Evolutionary conservation across 208 protist species (phyloP).

Genomic region (Acanthamoeba sp.): DNA sequence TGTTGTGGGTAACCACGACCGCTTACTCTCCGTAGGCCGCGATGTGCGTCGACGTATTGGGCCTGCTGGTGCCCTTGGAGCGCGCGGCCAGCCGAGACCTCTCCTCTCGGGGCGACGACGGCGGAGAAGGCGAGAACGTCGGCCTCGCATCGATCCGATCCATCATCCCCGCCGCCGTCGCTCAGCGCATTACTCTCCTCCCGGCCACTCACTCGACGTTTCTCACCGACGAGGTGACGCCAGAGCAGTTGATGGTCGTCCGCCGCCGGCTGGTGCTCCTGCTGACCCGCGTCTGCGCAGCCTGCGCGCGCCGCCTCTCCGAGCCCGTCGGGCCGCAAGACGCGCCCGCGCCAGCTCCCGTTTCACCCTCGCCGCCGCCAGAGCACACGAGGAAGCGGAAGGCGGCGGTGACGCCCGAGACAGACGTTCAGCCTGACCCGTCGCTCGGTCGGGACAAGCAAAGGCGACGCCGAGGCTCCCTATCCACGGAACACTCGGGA

Average conservation of each 20-base stretch:
- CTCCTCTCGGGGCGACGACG: neutral
- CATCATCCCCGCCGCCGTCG: neutral
- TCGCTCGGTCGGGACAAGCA: neutral
- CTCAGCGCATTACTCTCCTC: neutral
- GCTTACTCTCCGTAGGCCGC: neutral
- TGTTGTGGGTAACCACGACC: no score
- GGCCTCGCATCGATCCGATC: neutral
- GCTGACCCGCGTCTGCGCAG: neutral
- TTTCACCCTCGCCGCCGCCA: neutral
- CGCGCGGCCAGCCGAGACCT: neutral
- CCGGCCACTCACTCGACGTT: neutral
- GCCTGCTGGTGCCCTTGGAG: neutral
- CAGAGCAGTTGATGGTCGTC: neutral
- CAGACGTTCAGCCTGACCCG: neutral
- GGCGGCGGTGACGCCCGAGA: neutral
- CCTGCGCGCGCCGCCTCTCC: neutral
- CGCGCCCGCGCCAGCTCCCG: neutral
- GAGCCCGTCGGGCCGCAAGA: neutral
- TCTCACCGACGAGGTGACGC: neutral
- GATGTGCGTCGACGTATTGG: neutral
- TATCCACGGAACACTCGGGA: neutral
- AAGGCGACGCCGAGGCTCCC: neutral
- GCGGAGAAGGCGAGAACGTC: neutral
- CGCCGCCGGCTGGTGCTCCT: neutral
- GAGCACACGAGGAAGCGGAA: neutral